phyloP scores from a whole-genome alignment of 139 green algal genomes.

The Coccomyxa sp. region DNA sequence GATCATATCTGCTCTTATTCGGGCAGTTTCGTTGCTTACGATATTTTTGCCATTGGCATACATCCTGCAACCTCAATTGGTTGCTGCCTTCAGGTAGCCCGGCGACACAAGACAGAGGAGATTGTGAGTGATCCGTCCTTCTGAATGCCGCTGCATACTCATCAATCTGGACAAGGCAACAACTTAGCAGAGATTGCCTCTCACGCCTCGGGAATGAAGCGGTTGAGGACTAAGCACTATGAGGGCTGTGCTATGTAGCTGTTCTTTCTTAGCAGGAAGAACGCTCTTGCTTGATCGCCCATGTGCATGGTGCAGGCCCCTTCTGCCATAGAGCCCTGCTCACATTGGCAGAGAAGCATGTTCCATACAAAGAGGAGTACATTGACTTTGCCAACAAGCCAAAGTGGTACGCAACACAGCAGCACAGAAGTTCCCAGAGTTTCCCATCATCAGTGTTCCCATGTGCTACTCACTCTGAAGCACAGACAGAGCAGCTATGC shows the following conservation, averaged over 20 bases:
- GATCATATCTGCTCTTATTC: too few species aligned
- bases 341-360: constrained; percentile 72
- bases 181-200: background rate
- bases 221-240: too few species aligned
- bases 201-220: too few species aligned
- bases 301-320: constrained; percentile 47
- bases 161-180: background rate
- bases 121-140: constrained; percentile 35
- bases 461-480: too few species aligned
- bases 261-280: background rate
- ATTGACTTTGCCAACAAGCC: constrained; percentile 86
- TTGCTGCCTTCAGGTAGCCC: constrained; percentile 63
- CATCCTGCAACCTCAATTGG: too few species aligned
- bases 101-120: constrained; percentile 33
- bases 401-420: constrained; percentile 72
- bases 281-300: background rate
- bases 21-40: too few species aligned
- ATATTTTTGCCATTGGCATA: too few species aligned
- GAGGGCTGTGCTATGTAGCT: too few species aligned
- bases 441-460: too few species aligned
- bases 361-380: constrained; percentile 58
- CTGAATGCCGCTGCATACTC: background rate
- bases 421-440: too few species aligned
- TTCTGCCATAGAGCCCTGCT: constrained; percentile 89
- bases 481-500: too few species aligned